A percentile compares a stretch with the other conserved stretches of the same genome.
These are phyloP conservation scores for Echeveria elegans DNA, from an alignment of 164 flowering plant genomes.

Conservation along the genomic window DNA sequence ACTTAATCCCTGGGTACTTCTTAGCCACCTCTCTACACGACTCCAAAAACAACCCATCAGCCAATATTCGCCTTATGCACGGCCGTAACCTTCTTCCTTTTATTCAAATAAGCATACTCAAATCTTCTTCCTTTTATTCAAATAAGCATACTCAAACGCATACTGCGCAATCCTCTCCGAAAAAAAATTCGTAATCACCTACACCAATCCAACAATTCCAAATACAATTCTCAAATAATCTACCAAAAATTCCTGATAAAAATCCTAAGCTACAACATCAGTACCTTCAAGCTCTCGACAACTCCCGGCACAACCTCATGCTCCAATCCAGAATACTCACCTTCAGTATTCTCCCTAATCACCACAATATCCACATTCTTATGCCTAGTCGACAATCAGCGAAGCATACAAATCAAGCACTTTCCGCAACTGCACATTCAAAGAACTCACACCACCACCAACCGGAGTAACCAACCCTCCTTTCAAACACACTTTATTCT, in stretches of 20 bases:
- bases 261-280: neutral
- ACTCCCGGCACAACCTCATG: slow-evolving; percentile 4
- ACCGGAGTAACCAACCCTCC: neutral
- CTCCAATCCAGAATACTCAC: slow-evolving; percentile 2
- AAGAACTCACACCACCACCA: neutral
- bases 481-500: neutral
- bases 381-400: neutral
- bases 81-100: neutral
- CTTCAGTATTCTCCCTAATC: slow-evolving; percentile 4
- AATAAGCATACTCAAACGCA: slow-evolving; percentile 4
- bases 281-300: slow-evolving; percentile 1
- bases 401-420: slow-evolving; percentile 6
- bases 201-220: neutral
- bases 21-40: neutral
- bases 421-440: slow-evolving; percentile 4
- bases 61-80: neutral
- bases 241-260: too few species aligned
- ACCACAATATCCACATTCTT: slow-evolving; percentile 4
- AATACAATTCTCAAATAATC: too few species aligned
- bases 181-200: slow-evolving; percentile 2
- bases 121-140: too few species aligned
- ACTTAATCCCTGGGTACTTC: neutral
- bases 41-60: neutral
- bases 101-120: too few species aligned
- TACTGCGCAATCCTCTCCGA: slow-evolving; percentile 4